These are phyloP conservation scores for Fomitiporia mediterranea DNA, from an alignment of 1,284 basidiomycete genomes.

Conservation along the genomic window DNA sequence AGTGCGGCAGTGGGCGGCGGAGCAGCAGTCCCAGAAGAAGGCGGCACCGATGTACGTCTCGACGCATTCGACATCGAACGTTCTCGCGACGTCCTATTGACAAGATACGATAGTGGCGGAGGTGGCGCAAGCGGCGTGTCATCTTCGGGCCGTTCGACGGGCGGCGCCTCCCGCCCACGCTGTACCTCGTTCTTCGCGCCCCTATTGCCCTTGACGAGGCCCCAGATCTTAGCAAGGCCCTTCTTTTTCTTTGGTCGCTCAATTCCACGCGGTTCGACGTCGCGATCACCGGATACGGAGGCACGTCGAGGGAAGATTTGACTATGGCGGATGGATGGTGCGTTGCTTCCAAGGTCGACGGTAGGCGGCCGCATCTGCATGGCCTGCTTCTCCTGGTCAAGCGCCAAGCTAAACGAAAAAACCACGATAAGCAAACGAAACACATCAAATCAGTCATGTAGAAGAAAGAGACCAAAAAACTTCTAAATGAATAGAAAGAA, in stretches of 20 bases:
- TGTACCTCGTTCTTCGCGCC: constrained; percentile 27
- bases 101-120: constrained; percentile 79
- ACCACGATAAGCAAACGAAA: constrained; percentile 12
- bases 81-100: constrained; percentile 48
- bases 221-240: constrained; percentile 80
- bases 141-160: constrained; percentile 50
- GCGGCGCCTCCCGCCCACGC: constrained; percentile 34
- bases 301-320: constrained; percentile 30
- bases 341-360: constrained; percentile 36
- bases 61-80: constrained; percentile 30
- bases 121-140: constrained; percentile 77
- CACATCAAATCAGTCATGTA: constrained; percentile 7
- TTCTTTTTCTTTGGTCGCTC: constrained; percentile 69
- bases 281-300: constrained; percentile 44
- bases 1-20: not conserved
- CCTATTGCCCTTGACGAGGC: constrained; percentile 59
- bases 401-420: constrained; percentile 55
- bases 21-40: constrained; percentile 36
- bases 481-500: too few relatives aligned
- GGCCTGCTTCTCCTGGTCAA: constrained; percentile 57
- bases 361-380: constrained; percentile 37
- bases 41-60: constrained; percentile 64
- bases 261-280: constrained; percentile 35
- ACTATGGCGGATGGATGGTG: constrained; percentile 45
- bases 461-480: too few relatives aligned